These are phyloP conservation scores for Candida coleopterorum DNA, from an alignment of 805 yeast species.

Conservation along the genomic window DNA sequence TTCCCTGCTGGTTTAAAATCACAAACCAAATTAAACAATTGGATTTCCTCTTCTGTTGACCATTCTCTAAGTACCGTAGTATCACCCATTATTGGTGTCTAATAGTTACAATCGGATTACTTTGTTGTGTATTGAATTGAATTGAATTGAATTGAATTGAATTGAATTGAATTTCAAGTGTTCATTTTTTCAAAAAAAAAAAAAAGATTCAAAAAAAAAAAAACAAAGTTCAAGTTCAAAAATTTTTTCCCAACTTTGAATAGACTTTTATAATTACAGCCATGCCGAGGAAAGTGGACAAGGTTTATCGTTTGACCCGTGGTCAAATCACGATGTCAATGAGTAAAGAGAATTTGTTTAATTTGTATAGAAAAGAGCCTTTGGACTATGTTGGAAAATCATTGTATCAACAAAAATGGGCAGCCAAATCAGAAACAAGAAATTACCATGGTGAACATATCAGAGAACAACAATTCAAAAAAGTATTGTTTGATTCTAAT, in stretches of 20 bases:
- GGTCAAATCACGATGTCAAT: conserved; percentile 83
- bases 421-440: conserved; percentile 85
- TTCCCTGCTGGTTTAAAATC: conserved; percentile 67
- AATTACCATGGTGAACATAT: conserved; percentile 94
- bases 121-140: no score
- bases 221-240: no score
- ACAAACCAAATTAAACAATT: conserved; percentile 56
- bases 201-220: background rate
- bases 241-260: background rate
- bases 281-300: conserved; percentile 62
- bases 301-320: conserved; percentile 54
- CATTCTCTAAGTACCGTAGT: conserved; percentile 42
- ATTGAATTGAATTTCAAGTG: no score
- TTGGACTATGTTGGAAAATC: conserved; percentile 54
- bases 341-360: conserved; percentile 89
- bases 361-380: conserved; percentile 69
- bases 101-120: no score
- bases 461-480: conserved; percentile 78
- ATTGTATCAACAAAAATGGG: conserved; percentile 89
- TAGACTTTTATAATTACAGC: background rate
- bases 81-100: no score
- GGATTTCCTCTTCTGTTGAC: conserved; percentile 59
- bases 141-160: no score
- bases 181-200: no score
- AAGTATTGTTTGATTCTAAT: conserved; percentile 55